Conservation (phyloP, 306 rosid genomes). For the Abrus pulchellus region DNA sequence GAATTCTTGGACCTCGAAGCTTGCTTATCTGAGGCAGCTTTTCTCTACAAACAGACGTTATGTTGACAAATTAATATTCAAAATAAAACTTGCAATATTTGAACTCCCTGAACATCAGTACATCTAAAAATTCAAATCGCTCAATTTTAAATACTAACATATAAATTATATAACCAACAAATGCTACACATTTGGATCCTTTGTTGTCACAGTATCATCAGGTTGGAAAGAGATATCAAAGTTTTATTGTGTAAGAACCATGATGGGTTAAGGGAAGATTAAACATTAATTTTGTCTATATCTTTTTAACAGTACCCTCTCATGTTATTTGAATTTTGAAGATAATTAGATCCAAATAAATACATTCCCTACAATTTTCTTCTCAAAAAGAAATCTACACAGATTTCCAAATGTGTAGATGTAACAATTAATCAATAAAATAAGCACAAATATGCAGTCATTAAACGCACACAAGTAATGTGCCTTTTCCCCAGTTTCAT, state of each 20-base stretch:
- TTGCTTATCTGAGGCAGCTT: conserved; percentile 62
- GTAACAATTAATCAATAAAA: too few relatives aligned
- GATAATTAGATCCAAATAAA: too few relatives aligned
- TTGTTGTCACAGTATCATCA: not conserved
- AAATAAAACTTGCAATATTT: conserved; percentile 10
- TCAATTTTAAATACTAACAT: not conserved
- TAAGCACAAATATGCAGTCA: not conserved
- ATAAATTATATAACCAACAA: conserved; percentile 9
- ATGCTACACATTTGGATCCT: not conserved
- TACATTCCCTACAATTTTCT: too few relatives aligned
- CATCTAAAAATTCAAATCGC: conserved; percentile 32
- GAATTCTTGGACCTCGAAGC: conserved; percentile 59
- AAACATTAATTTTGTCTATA: not conserved
- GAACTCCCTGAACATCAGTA: not conserved
- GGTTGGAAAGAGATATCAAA: not conserved
- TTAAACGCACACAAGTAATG: not conserved
- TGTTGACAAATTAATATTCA: conserved; percentile 39
- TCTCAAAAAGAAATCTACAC: too few relatives aligned
- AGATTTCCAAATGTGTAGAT: too few relatives aligned
- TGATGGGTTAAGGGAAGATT: not conserved
- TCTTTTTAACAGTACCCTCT: not conserved
- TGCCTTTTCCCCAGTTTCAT: too few relatives aligned
- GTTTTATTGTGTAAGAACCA: not conserved
- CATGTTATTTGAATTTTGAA: too few relatives aligned
- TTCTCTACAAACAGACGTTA: conserved; percentile 68